A percentile compares a stretch with the other conserved stretches of the same genome.
These are phyloP conservation scores for Straminergon stramineum DNA, from an alignment of 225 moss, liverwort and hornwort species.

Conservation along the genomic window DNA sequence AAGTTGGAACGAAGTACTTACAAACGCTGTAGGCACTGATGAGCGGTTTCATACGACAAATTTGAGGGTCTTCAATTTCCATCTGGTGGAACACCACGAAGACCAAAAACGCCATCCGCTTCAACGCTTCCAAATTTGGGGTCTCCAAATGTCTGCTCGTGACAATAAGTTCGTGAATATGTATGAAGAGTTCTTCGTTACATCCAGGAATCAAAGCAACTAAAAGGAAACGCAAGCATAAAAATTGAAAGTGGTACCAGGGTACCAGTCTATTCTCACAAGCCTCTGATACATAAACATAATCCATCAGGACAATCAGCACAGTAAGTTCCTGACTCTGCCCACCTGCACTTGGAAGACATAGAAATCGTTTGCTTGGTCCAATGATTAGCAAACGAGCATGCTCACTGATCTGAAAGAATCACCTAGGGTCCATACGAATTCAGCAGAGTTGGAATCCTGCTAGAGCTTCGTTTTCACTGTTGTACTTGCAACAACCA, in stretches of 20 bases:
- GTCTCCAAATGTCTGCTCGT: background rate
- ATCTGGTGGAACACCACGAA: background rate
- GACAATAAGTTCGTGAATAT: background rate
- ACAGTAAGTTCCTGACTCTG: background rate
- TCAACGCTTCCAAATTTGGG: background rate
- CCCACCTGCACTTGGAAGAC: constrained; percentile 5
- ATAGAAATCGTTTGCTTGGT: background rate
- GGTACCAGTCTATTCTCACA: background rate
- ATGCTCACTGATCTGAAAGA: background rate
- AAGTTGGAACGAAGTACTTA: background rate
- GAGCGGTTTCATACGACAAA: background rate
- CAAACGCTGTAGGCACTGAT: background rate
- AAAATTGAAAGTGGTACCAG: background rate
- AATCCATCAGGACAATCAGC: background rate
- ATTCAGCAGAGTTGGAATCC: background rate
- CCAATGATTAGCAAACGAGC: background rate
- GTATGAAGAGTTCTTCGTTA: background rate
- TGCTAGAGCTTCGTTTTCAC: background rate
- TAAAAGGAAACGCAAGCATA: background rate
- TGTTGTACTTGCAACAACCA: background rate
- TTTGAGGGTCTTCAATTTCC: background rate
- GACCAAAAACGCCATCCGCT: background rate
- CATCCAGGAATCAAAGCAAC: background rate
- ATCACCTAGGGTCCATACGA: background rate
- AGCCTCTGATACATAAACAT: background rate